Base-by-base conservation (phyloP, 73 alveolate genomes). In the Paramecium sexaurelia region DNA sequence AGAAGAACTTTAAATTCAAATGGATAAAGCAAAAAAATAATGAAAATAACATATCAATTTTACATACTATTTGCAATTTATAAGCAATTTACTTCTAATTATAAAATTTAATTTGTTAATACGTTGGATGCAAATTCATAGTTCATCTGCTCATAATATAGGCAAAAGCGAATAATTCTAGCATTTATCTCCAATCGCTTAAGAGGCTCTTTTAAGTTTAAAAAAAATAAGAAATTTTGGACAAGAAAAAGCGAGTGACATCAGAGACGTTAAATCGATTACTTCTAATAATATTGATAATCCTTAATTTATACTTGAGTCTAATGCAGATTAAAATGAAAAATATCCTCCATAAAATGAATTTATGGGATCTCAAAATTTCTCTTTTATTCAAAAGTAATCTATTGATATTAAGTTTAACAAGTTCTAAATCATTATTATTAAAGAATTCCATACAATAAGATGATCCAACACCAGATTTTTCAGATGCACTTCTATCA, bases 11-110 rank as follows among this genome's bases (percentile, higher is more conserved):
- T 3, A 78, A 41, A 7, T 3, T 29, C 19, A 78, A 43, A 78
- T 78, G 90, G 90, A 78, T 17, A 41, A 78, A 17, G 90, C 90
- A n/a, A 78, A 45, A 15, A 78, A 43, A 40, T 5, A 78, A 41
- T 78, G 90, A 78, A 19, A 19, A 33, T 71, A 29, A 61, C 19
- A 51, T 51, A 51, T 51, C 29, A 51, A 51, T 51, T 51, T 51
- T 51, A 51, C 17, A 51, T 51, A 51, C 67, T 51, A 51, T 51
- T 51, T 51, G 33, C 29, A 51, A 10, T 51, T 51, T 15, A 51
- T 51, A 26, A 51, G 32, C 7, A n/a, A 51, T 29, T 51, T 24
- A 61, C 83, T 61, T 61, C 83, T 61, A 61, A 61, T 29, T 29
- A 61, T 29, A 29, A 61, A 61, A 22, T 61, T n/a, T 61, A 61